These are phyloP conservation scores for Closterium sp. DNA, from an alignment of 139 green algal genomes.

Conservation along the genomic window DNA sequence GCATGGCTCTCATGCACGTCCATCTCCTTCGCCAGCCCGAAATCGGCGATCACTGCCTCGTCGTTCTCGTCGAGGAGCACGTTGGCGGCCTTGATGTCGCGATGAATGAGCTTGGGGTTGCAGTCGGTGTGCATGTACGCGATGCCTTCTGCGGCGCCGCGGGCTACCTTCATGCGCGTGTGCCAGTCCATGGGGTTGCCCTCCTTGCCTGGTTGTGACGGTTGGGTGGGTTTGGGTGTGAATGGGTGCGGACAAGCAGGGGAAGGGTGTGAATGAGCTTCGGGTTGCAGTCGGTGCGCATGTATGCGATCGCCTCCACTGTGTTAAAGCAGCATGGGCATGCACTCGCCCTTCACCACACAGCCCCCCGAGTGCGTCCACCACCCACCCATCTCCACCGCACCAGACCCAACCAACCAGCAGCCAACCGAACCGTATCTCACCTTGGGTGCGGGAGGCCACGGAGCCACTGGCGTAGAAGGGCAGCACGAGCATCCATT, in stretches of 20 bases:
- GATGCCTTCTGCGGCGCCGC: neutral
- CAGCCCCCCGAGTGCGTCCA: no score
- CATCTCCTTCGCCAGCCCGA: constrained; percentile 53
- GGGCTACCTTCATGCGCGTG: neutral
- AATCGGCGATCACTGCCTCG: constrained; percentile 56
- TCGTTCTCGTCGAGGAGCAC: constrained; percentile 55
- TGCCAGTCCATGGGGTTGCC: neutral
- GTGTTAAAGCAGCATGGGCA: neutral
- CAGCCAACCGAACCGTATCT: neutral
- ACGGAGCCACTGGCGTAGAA: constrained; percentile 17
- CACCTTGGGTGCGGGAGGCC: constrained; percentile 11
- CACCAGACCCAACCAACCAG: no score
- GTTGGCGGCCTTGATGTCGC: constrained; percentile 53
- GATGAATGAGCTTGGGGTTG: constrained; percentile 7
- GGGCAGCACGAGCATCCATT: no score
- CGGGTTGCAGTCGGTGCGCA: constrained; percentile 6
- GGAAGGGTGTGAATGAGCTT: neutral
- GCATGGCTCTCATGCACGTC: constrained; percentile 16
- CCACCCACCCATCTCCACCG: no score
- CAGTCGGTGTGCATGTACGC: constrained; percentile 5
- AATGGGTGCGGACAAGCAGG: no score
- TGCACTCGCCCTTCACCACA: no score
- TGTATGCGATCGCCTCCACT: neutral
- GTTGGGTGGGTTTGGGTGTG: no score
- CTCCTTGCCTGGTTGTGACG: neutral